Base-by-base conservation (phyloP, 2,329 filamentous ascomycete species). In the Huntiella abstrusa region DNA sequence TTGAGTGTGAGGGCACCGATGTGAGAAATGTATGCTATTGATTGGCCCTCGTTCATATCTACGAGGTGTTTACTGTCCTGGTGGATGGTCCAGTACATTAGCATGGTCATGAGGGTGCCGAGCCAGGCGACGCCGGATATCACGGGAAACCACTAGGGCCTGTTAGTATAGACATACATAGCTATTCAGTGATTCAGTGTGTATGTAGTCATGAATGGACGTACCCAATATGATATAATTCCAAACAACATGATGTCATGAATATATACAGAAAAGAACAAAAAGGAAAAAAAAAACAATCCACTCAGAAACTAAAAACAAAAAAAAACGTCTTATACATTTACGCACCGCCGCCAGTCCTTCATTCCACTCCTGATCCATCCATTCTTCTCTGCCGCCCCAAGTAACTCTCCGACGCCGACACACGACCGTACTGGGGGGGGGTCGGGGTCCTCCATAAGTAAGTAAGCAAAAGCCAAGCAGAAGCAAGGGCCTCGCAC, bases 1-100 rank as follows among this genome's bases (percentile, higher is more conserved):
- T 87, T 82, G 13, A 87, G 69, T 22, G 66, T 60, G 34, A 58
- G 57, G 16, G 73, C 73, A 51, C 74, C 76, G 10, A 80, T 65
- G 60, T 82, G 75, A 53, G 75, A 80, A 56, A 83, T 84, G 64
- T 79, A 86, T 51, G 83, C 75, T 38, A 88, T 77, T 19, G 54
- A 59, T 57, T 83, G 77, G 32, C 53, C 51, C 0, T 51, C 41
- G 15, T 64, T 59, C 77, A 85, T 83, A 36, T 73, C 77, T 2
- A 63, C 49, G 55, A 81, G 83, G 52, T 65, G 64, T 1, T 63
- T 65, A n/a, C 63, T 60, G 48, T 80, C 60, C 4, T 61, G 61
- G 54, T 73, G 62, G 35, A 74, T 58, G 51, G 71, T 61, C 83
- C 83, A 88, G 60, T 73, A 68, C n/a, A 81, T 66, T 49, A 86